Evolutionary conservation across 1,139 yeast species (phyloP).

Genomic region (Spencermartinsiella ligniputridi): DNA sequence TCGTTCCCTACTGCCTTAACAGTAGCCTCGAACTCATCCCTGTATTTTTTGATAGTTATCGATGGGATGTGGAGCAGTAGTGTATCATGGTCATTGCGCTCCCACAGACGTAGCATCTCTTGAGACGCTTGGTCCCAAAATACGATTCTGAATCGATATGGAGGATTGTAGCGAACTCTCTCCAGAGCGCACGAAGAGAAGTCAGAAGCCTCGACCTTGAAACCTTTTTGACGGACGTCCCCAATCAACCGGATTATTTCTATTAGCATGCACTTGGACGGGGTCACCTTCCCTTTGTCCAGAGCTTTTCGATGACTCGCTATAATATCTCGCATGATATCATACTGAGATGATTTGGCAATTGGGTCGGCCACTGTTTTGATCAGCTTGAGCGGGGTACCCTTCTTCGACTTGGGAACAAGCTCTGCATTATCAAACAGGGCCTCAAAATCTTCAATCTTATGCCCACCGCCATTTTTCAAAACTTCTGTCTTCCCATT

Average conservation of each 20-base stretch:
- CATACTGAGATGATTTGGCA: neutral
- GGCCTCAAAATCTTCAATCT: neutral
- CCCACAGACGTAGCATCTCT: neutral
- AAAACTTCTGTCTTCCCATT: neutral
- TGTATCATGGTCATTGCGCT: neutral
- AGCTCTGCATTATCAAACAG: neutral
- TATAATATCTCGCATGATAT: neutral
- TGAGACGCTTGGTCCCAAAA: neutral
- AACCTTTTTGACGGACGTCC: neutral
- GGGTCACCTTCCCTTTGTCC: neutral
- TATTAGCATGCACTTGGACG: neutral
- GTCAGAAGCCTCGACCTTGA: constrained; percentile 1
- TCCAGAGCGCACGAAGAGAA: neutral
- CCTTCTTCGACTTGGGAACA: neutral
- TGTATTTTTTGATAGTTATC: neutral
- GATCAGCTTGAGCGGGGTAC: neutral
- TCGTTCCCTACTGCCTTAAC: neutral
- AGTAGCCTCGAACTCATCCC: constrained; percentile 1
- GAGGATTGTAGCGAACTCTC: neutral
- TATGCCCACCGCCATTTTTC: neutral
- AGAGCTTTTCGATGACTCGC: neutral
- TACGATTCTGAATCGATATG: neutral
- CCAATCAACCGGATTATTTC: neutral
- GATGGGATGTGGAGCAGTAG: neutral
- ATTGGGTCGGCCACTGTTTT: neutral